Evolutionary conservation across 805 yeast genomes (phyloP).

Genomic region (Brettanomyces sp.): DNA sequence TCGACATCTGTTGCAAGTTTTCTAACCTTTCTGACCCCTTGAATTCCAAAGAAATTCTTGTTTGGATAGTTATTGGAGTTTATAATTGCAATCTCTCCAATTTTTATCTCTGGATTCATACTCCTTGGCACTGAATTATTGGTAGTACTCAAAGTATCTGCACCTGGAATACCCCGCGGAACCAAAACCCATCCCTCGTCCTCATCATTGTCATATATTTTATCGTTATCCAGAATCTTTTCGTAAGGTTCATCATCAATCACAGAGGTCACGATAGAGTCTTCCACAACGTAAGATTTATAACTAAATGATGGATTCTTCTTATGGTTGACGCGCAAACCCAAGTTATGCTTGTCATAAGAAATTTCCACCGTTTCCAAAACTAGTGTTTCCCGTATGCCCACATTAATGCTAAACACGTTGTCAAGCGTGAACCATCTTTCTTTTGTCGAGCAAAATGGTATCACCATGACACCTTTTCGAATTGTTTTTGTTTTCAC

Average conservation of each 20-base stretch:
- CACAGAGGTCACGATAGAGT: conserved; percentile 13
- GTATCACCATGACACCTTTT: conserved; percentile 24
- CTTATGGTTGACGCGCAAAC: background rate
- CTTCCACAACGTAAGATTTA: conserved; percentile 13
- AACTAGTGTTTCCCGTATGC: conserved; percentile 13
- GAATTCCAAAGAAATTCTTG: conserved; percentile 9
- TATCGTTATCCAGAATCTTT: conserved; percentile 14
- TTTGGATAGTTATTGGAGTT: conserved; percentile 19
- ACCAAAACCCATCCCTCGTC: conserved; percentile 21
- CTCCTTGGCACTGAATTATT: background rate
- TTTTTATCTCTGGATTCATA: conserved; percentile 4
- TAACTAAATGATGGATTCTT: conserved; percentile 5
- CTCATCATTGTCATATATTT: conserved; percentile 16
- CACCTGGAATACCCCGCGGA: conserved; percentile 4
- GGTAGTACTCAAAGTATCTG: background rate
- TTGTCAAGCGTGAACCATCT: conserved; percentile 19
- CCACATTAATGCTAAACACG: conserved; percentile 12
- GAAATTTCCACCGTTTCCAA: conserved; percentile 12
- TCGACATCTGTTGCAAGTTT: background rate
- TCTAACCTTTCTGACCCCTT: conserved; percentile 2
- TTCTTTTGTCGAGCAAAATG: conserved; percentile 17
- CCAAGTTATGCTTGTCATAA: conserved; percentile 11
- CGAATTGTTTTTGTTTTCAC: conserved; percentile 18
- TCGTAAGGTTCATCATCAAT: conserved; percentile 22
- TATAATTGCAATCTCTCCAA: conserved; percentile 16